phyloP scores from a whole-genome alignment of 106 monocot genomes.

The Narthecium ossifragum region DNA sequence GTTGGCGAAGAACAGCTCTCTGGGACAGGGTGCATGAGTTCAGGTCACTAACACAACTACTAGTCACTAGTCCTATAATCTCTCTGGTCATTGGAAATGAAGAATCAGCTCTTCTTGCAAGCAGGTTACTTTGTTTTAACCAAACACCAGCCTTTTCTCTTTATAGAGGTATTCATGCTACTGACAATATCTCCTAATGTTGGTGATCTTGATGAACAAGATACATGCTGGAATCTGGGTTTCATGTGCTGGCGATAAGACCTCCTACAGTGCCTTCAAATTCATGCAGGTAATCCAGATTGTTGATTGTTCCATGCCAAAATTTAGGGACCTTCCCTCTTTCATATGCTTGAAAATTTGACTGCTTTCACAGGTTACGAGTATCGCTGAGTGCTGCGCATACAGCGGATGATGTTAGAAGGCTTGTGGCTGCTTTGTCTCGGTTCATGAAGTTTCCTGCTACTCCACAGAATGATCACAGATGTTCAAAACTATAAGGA shows the following conservation, averaged over 20 bases:
- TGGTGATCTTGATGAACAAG: slow-evolving; percentile 15
- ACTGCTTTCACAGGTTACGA: slow-evolving; percentile 61
- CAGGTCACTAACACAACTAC: slow-evolving; percentile 35
- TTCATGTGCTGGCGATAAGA: slow-evolving; percentile 81
- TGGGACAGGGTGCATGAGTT: slow-evolving; percentile 69
- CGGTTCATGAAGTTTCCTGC: slow-evolving; percentile 16
- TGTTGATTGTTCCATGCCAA: neutral
- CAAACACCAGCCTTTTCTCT: neutral
- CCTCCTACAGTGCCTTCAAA: slow-evolving; percentile 87
- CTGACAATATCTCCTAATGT: neutral
- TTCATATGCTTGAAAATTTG: neutral
- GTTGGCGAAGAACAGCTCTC: slow-evolving; percentile 72
- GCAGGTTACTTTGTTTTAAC: slow-evolving; percentile 48
- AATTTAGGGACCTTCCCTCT: neutral
- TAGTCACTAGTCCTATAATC: slow-evolving; percentile 75
- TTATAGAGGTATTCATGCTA: neutral
- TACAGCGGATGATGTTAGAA: slow-evolving; percentile 60
- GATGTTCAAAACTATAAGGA: slow-evolving; percentile 29
- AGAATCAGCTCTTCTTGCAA: slow-evolving; percentile 66
- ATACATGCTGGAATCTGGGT: slow-evolving; percentile 68
- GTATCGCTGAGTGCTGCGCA: slow-evolving; percentile 80
- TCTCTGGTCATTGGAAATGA: slow-evolving; percentile 82
- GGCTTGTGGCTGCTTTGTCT: slow-evolving; percentile 51
- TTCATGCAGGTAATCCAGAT: slow-evolving; percentile 64
- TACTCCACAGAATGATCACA: neutral